Evolutionary conservation across 345 rosid genomes (phyloP).

Genomic region (Litchi chinensis): DNA sequence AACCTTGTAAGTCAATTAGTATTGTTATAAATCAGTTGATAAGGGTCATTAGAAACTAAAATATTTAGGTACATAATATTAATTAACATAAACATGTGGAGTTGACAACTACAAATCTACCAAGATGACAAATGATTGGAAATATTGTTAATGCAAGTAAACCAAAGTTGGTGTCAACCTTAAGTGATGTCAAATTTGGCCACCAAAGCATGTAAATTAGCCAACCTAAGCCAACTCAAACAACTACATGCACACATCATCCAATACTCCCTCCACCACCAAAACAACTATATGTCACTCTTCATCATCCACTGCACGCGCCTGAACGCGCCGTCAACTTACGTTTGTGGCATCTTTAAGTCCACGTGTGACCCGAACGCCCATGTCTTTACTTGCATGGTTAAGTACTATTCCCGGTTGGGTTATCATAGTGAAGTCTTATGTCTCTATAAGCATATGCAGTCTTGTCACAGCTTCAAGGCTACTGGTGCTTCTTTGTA

Average conservation of each 20-base stretch:
- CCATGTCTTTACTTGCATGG: conserved; percentile 28
- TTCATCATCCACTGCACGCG: conserved; percentile 37
- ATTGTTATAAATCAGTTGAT: too few relatives aligned
- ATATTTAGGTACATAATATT: too few relatives aligned
- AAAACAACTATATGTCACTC: conserved; percentile 32
- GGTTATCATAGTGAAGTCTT: conserved; percentile 28
- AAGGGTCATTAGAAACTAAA: too few relatives aligned
- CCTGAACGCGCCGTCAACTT: conserved; percentile 34
- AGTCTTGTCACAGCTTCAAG: conserved; percentile 7
- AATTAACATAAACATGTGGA: too few relatives aligned
- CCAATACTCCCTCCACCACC: conserved; percentile 35
- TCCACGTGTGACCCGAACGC: conserved; percentile 24
- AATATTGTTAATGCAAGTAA: not conserved
- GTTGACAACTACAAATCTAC: too few relatives aligned
- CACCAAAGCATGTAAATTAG: conserved; percentile 17
- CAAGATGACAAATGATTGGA: too few relatives aligned
- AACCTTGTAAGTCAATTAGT: too few relatives aligned
- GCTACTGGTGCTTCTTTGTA: conserved; percentile 34
- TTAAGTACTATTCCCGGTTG: conserved; percentile 29
- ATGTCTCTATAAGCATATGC: conserved; percentile 28
- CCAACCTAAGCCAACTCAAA: conserved; percentile 23
- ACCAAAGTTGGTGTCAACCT: not conserved
- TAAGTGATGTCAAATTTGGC: conserved; percentile 28
- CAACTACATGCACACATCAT: conserved; percentile 44
- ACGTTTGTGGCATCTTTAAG: conserved; percentile 24